Base-by-base conservation (phyloP, 129 eudicot genomes). In the Arctium lappa region DNA sequence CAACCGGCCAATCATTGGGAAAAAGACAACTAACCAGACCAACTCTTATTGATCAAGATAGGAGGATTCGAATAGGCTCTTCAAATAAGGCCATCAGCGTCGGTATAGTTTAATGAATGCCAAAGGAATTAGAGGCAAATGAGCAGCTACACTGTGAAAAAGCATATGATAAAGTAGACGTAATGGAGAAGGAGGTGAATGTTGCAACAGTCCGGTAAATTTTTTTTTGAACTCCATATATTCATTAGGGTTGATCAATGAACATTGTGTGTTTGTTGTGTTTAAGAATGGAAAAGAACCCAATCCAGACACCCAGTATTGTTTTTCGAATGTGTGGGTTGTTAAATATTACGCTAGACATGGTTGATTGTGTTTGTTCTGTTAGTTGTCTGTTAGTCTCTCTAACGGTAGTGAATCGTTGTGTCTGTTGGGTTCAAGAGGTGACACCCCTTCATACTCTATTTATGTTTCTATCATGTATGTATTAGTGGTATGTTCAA, bases 1-100 rank as follows among this genome's bases (percentile, higher is more conserved):
- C 80, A 69, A 85, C 83, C n/a, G 89, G 88, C 29, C 69, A 78
- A 36, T 37, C 92, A 10, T n/a, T 42, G 10, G 89, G 79, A 6
- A 78, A 62, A 1, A 83, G 71, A 72, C 73, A 48, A 15, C 74
- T 77, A 8, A 86, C 79, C 50, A 80, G 83, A 33, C 86, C 88
- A 29, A 73, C 83, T 72, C 46, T 77, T 39, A 77, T 77, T 31
- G 30, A 82, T 63, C 79, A 82, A 3, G 72, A 82, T 72, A 39
- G 83, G 12, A 37, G 80, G 72, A 37, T 86, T 81, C 83, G 3
- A 22, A 81, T 79, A 44, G 87, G 80, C 36, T 33, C 74, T 27
- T 4, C 74, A 62, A 79, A 65, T 29, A 73, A 84, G 22, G 70
- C 79, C 27, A 56, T 13, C 48, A 7, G 12, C 2, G 2, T 37